Base-by-base conservation (phyloP, 2,329 filamentous ascomycete genomes). In the Ophiostoma ulmi region DNA sequence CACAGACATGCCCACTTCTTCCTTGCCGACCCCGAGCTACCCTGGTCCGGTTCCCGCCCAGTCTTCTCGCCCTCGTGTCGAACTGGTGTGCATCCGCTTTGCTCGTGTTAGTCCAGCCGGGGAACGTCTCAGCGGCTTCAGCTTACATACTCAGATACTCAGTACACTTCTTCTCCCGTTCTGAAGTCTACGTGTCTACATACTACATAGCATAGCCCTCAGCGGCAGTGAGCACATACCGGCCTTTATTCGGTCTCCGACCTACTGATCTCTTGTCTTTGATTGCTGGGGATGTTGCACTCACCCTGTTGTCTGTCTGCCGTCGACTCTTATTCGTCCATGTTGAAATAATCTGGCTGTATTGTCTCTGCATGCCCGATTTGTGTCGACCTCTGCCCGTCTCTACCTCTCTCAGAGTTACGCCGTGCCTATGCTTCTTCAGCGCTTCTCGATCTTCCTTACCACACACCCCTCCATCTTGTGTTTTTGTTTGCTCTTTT, bases 1-100 rank as follows among this genome's bases (percentile, higher is more conserved):
- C 58, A 63, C 61, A n/a, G 7, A 14, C 35, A 7, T 22, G 31
- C 13, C 61, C 61, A 64, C 63, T 65, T 11, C 20, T 65, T 39
- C 63, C 35, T 39, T 22, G 35, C 36, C 63, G 36, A 39, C 63
- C 63, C 36, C 36, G 52, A 58, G 52, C 48, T 55, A 55, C 17
- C 48, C 48, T 55, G 20, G 48, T 31, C 52, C n/a, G 52, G 22
- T 58, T 58, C 52, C 52, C 52, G 52, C 52, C 52, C 22, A 26
- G 20, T 64, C 35, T 65, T 22, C 35, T 41, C 36, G 36, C 63
- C 36, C 63, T 65, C 63, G 63, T 65, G 63, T 65, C 63, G 35
- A 65, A 36, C 63, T 63, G 63, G 63, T 39, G 63, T 39, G 63
- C 63, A 65, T 65, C 63, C 63, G 63, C 63, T 65, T 65, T 65